Evolutionary conservation across 2,329 filamentous ascomycete species (phyloP).

Genomic region (Capronia americana): DNA sequence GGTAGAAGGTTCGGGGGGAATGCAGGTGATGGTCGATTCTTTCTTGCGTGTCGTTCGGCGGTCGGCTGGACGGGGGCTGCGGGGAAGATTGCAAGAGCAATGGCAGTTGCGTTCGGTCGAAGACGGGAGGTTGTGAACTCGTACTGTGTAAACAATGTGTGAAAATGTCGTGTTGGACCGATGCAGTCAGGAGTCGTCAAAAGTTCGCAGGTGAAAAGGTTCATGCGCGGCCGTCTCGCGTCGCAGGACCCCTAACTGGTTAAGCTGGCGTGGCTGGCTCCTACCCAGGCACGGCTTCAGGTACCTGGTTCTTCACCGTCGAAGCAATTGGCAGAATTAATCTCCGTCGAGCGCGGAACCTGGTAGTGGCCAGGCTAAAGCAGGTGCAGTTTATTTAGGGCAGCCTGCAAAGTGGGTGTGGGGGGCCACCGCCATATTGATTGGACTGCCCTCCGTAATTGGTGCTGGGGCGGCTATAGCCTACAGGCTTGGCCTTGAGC

Average conservation of each 20-base stretch:
- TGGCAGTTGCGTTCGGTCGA: neutral
- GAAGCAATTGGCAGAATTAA: slow-evolving; percentile 24
- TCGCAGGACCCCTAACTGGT: slow-evolving; percentile 16
- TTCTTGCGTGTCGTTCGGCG: neutral
- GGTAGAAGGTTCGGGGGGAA: neutral
- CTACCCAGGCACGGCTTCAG: slow-evolving; percentile 9
- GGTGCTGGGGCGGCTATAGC: neutral
- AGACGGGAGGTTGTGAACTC: neutral
- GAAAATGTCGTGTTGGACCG: slow-evolving; percentile 4
- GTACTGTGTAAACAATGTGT: slow-evolving; percentile 4
- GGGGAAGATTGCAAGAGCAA: neutral
- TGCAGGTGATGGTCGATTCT: neutral
- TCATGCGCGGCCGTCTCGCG: slow-evolving; percentile 23
- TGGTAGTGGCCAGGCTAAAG: slow-evolving; percentile 14
- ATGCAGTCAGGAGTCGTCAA: slow-evolving; percentile 21
- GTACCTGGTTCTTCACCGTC: slow-evolving; percentile 7
- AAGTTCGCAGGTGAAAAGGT: slow-evolving; percentile 18
- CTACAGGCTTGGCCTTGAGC: slow-evolving; percentile 4
- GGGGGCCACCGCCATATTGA: neutral
- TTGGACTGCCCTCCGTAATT: slow-evolving; percentile 7
- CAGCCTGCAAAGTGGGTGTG: slow-evolving; percentile 1
- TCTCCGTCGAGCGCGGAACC: slow-evolving; percentile 22
- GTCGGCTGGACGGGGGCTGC: neutral
- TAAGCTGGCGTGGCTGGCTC: slow-evolving; percentile 3
- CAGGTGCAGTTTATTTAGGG: slow-evolving; percentile 18